phyloP scores from a whole-genome alignment of 75 land plant genomes.

The Pinus tabuliformis region DNA sequence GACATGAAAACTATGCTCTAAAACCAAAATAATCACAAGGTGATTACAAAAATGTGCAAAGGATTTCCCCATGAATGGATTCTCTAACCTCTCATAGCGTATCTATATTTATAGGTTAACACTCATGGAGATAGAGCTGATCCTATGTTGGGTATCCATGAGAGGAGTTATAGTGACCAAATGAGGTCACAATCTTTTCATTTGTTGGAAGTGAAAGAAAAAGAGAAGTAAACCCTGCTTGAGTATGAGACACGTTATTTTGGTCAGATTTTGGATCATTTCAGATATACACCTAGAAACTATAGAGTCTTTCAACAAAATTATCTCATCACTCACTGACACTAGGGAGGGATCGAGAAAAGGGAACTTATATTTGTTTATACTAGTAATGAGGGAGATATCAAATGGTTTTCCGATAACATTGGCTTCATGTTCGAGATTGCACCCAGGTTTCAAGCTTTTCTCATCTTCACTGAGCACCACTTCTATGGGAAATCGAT shows the following conservation, averaged over 20 bases:
- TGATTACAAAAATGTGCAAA: no score
- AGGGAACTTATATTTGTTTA: slow-evolving; percentile 69
- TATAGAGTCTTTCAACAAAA: slow-evolving; percentile 58
- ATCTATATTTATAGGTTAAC: no score
- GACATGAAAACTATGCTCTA: no score
- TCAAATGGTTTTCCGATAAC: slow-evolving; percentile 72
- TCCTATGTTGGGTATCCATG: no score
- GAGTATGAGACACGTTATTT: slow-evolving; percentile 10
- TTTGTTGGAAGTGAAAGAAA: no score
- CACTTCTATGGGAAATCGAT: slow-evolving; percentile 85
- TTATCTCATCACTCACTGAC: slow-evolving; percentile 44
- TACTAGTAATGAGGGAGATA: slow-evolving; percentile 68
- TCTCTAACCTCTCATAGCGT: no score
- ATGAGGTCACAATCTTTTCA: no score
- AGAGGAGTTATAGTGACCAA: no score
- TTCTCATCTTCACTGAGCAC: slow-evolving; percentile 80
- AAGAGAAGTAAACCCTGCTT: no score
- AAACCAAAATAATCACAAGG: no score
- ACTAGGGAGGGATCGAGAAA: slow-evolving; percentile 49
- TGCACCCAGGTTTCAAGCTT: slow-evolving; percentile 54
- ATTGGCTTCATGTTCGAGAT: slow-evolving; percentile 59
- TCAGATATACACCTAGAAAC: slow-evolving; percentile 47
- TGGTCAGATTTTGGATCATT: slow-evolving; percentile 66
- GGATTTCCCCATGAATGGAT: no score
- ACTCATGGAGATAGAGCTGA: no score